Conservation (phyloP, 768 basidiomycete genomes). For the Trametes meyenii region DNA sequence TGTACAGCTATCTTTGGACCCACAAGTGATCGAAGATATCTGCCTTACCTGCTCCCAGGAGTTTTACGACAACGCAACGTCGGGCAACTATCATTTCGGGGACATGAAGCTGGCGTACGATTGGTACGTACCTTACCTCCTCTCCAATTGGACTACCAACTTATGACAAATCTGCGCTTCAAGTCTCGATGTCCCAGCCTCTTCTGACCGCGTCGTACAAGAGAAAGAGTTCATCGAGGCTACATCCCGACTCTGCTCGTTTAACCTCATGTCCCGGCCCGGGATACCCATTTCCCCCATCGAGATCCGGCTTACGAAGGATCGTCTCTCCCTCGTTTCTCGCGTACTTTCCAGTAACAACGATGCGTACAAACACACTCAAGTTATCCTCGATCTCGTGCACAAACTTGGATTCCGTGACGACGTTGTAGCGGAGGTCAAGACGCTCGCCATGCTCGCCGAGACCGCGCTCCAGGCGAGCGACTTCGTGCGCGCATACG, state of each 20-base stretch:
- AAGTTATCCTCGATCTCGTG: conserved; percentile 89
- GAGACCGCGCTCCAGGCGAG: conserved; percentile 83
- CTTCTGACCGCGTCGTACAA: conserved; percentile 58
- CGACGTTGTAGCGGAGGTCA: conserved; percentile 76
- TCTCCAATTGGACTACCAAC: not conserved
- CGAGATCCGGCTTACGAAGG: conserved; percentile 90
- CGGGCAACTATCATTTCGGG: conserved; percentile 88
- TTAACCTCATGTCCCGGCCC: conserved; percentile 75
- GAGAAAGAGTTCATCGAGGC: conserved; percentile 97
- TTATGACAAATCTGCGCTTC: not conserved
- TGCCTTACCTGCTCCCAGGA: conserved; percentile 83
- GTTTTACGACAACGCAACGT: conserved; percentile 92
- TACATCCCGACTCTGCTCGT: conserved; percentile 93
- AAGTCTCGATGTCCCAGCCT: conserved; percentile 76
- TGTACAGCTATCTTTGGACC: conserved; percentile 49
- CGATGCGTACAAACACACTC: conserved; percentile 89
- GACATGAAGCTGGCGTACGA: conserved; percentile 98
- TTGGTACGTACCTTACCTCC: conserved; percentile 56
- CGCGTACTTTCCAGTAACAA: conserved; percentile 81
- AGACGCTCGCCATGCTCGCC: conserved; percentile 87
- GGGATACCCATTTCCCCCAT: conserved; percentile 85
- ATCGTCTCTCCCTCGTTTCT: conserved; percentile 85
- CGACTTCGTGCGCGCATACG: conserved; percentile 77
- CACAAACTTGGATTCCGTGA: conserved; percentile 82
- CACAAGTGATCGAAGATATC: conserved; percentile 66